Evolutionary conservation across 2,329 filamentous ascomycete species (phyloP).

Genomic region (Fusarium sp.): DNA sequence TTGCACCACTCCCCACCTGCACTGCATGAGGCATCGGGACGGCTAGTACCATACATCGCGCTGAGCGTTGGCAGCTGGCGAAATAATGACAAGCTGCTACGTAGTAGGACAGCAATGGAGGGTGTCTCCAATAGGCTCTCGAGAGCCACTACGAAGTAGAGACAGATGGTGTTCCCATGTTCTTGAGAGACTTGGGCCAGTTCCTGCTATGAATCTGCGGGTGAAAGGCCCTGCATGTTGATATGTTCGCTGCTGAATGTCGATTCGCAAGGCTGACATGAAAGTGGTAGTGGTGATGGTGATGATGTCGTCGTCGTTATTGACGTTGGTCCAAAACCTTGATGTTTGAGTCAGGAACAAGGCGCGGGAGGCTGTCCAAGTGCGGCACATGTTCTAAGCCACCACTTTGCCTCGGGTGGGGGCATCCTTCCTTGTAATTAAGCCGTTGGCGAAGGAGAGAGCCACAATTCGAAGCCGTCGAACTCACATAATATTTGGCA

Average conservation of each 20-base stretch:
- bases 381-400: constrained; percentile 33
- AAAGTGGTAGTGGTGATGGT: constrained; percentile 2
- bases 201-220: neutral
- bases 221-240: neutral
- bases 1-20: constrained; percentile 21
- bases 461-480: constrained; percentile 27
- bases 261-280: constrained; percentile 7
- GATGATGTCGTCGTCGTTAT: neutral
- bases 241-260: neutral
- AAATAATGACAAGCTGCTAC: constrained; percentile 2
- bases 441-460: constrained; percentile 24
- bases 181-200: neutral
- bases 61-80: constrained; percentile 28
- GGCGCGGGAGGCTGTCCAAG: constrained; percentile 26
- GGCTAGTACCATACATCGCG: constrained; percentile 31
- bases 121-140: constrained; percentile 4
- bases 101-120: constrained; percentile 2
- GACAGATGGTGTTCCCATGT: constrained; percentile 13
- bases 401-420: constrained; percentile 17
- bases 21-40: constrained; percentile 32
- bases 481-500: constrained; percentile 30
- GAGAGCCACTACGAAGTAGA: constrained; percentile 1
- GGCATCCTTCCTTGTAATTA: constrained; percentile 24
- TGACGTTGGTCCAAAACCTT: constrained; percentile 14
- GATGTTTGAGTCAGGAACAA: constrained; percentile 35